Evolutionary conservation across 257 asterid species (phyloP).

Genomic region (Solanum peruvianum): DNA sequence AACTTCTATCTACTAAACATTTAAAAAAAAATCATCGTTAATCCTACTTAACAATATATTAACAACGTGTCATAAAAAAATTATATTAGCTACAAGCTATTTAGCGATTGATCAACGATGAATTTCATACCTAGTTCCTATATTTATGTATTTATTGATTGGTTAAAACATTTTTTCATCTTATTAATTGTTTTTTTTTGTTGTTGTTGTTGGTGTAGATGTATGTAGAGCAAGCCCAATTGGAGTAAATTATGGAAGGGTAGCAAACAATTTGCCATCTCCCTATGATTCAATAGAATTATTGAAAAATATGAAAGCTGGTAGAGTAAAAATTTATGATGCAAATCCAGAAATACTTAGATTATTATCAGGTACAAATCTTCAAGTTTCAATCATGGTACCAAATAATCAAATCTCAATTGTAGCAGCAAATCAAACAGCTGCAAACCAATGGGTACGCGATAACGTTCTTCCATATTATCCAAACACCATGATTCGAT

Average conservation of each 20-base stretch:
- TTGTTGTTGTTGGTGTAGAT: slow-evolving; percentile 6
- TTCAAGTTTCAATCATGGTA: slow-evolving; percentile 54
- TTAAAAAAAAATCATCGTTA: not conserved
- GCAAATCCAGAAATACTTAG: slow-evolving; percentile 52
- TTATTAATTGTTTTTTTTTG: not conserved
- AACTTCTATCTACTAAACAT: not conserved
- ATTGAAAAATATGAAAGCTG: slow-evolving; percentile 28
- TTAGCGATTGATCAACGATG: not conserved
- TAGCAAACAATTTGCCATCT: slow-evolving; percentile 48
- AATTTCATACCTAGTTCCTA: not conserved
- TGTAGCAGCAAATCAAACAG: slow-evolving; percentile 38
- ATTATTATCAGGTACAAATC: slow-evolving; percentile 40
- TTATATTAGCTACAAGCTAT: not conserved
- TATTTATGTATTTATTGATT: not conserved
- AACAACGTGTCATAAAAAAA: not conserved
- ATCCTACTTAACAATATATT: not conserved
- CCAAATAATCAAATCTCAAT: slow-evolving; percentile 30
- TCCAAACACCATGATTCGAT: slow-evolving; percentile 46
- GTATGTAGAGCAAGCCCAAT: slow-evolving; percentile 18
- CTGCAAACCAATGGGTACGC: slow-evolving; percentile 45
- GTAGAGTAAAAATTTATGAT: slow-evolving; percentile 46
- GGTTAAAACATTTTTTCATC: not conserved
- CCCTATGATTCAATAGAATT: slow-evolving; percentile 36
- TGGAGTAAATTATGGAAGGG: slow-evolving; percentile 60
- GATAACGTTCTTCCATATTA: slow-evolving; percentile 39